A percentile compares a stretch with the other conserved stretches of the same genome.
These are phyloP conservation scores for Fagus crenata DNA, from an alignment of 306 rosid genomes.

Conservation along the genomic window DNA sequence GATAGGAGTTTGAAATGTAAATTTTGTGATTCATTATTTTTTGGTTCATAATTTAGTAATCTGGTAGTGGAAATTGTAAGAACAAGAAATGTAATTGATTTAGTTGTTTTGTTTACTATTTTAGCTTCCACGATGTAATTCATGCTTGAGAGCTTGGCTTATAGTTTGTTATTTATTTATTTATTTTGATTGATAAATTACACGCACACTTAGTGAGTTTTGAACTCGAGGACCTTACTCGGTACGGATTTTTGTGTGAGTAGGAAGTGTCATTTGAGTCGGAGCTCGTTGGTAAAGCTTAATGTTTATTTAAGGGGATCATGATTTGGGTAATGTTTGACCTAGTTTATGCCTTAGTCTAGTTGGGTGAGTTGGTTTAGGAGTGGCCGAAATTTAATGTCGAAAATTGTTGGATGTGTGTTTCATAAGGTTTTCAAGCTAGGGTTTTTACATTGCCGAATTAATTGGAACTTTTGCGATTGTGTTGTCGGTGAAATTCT, in stretches of 20 bases:
- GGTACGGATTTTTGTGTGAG: no score
- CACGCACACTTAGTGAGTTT: no score
- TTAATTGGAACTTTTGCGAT: neutral
- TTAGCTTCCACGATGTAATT: no score
- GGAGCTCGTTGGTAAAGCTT: neutral
- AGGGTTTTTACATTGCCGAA: neutral
- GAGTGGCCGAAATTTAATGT: neutral
- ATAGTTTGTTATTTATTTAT: no score
- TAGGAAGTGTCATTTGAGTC: no score
- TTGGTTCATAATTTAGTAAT: neutral
- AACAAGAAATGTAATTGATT: neutral
- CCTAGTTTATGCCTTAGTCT: neutral
- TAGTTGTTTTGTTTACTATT: no score
- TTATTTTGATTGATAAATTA: no score
- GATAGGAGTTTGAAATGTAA: neutral
- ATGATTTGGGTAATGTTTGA: no score
- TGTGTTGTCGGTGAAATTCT: neutral
- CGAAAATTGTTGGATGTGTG: neutral
- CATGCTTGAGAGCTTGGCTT: no score
- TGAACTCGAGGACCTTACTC: no score
- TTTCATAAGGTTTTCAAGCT: neutral
- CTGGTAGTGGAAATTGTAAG: neutral
- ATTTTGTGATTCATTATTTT: neutral
- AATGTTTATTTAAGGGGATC: no score
- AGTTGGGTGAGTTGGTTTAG: neutral